Base-by-base conservation (phyloP, 805 yeast species). In the Komagataella mondaviorum region DNA sequence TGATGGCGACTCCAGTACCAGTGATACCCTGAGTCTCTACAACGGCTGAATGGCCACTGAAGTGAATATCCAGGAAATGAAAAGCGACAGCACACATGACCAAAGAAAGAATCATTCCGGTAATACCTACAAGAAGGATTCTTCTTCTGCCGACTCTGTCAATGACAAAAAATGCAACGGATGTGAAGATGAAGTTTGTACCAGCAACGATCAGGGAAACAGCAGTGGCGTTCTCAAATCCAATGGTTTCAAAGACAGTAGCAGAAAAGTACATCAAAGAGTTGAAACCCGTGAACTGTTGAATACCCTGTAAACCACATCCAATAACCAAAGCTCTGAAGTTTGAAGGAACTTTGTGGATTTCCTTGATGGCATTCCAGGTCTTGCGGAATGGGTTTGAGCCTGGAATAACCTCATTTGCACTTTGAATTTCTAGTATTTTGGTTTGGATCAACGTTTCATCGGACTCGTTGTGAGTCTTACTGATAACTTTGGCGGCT, bases 271-370 rank as follows among this genome's bases (percentile, higher is more conserved):
- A 91, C 96, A 91, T 87, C 60, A 91, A 76, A 6, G 97, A 88
- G 70, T 91, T 93, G 79, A 91, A 91, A 57, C 98, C 98, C 16
- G 96, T 85, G 60, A 91, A 88, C 69, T 91, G 99, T 71, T 91
- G 98, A 61, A 93, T 85, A 53, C 95, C 96, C 69, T 93, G 98
- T 57, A 91, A 70, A 39, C 95, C 96, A 72, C 96, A 89, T 8
- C 91, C 93, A 60, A 91, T 81, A 39, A 90, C 71, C 55, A 93
- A 75, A 5, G 96, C 98, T 61, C 98, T 80, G 54, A 88, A 79
- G 66, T 91, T 90, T 1, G 95, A 83, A 45, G 88, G 87, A 44
- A 75, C 77, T 1, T 69, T 67, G 63, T 85, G 91, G 58, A 85
- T 71, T 55, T 80, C 74, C 55, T 75, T 77, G 55, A 84, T 69